Conservation (phyloP, 768 basidiomycete species). For the Favolaschia claudopus region DNA sequence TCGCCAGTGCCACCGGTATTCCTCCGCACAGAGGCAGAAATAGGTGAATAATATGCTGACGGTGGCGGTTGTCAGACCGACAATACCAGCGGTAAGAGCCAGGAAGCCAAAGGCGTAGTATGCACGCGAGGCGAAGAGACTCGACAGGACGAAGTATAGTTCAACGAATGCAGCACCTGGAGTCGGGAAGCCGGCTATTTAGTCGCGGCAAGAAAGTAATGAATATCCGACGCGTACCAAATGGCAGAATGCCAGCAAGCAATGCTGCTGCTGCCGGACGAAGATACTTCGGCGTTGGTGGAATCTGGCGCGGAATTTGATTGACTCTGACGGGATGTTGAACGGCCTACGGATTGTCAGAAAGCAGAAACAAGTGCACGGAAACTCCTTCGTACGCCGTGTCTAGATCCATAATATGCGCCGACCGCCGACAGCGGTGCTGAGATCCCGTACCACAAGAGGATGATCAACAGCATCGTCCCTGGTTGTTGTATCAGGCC, state of each 20-base stretch:
- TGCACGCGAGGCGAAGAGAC: slow-evolving; percentile 88
- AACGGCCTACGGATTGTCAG: slow-evolving; percentile 56
- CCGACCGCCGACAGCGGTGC: slow-evolving; percentile 89
- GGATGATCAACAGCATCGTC: slow-evolving; percentile 83
- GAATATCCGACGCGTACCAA: slow-evolving; percentile 60
- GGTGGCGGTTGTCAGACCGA: slow-evolving; percentile 88
- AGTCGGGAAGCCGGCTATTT: too few species aligned
- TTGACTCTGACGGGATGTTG: slow-evolving; percentile 89
- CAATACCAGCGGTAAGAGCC: slow-evolving; percentile 84
- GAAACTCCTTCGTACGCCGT: slow-evolving; percentile 66
- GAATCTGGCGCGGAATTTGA: slow-evolving; percentile 96
- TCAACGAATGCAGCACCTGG: slow-evolving; percentile 96
- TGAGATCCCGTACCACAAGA: slow-evolving; percentile 94
- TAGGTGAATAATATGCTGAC: slow-evolving; percentile 90
- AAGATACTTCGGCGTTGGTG: slow-evolving; percentile 85
- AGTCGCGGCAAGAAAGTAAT: neutral
- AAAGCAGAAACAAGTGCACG: slow-evolving; percentile 3
- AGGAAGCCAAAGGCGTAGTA: slow-evolving; percentile 98
- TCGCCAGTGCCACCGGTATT: slow-evolving; percentile 98
- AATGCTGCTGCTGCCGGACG: slow-evolving; percentile 78
- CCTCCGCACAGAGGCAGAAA: slow-evolving; percentile 92
- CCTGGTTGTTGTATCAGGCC: slow-evolving; percentile 45
- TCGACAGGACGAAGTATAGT: slow-evolving; percentile 90
- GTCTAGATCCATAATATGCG: slow-evolving; percentile 84
- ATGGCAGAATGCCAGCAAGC: slow-evolving; percentile 92